Conservation (phyloP, 176 grass and related monocot species). For the Rhynchospora tenuis region DNA sequence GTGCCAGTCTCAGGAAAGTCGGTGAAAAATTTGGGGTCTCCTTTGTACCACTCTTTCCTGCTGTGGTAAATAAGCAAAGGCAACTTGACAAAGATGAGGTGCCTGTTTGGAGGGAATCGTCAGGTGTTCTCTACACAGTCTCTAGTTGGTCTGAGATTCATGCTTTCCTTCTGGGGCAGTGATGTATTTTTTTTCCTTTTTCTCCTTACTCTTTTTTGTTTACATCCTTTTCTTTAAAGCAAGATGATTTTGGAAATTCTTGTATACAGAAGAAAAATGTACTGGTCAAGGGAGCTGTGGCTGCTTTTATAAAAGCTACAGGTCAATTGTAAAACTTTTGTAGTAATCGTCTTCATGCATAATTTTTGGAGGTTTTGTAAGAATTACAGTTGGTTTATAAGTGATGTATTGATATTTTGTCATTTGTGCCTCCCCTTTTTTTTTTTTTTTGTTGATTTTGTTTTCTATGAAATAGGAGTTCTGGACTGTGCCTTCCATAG, state of each 20-base stretch:
- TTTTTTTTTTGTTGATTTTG: no score
- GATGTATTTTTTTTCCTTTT: background rate
- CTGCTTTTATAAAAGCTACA: constrained; percentile 82
- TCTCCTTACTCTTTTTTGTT: background rate
- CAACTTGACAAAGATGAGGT: constrained; percentile 34
- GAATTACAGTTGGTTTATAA: constrained; percentile 3
- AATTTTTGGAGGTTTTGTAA: constrained; percentile 22
- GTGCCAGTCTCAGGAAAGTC: constrained; percentile 67
- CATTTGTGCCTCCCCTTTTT: background rate
- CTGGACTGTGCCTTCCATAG: no score
- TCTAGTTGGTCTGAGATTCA: constrained; percentile 92
- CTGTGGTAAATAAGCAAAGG: constrained; percentile 72
- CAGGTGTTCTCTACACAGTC: constrained; percentile 81
- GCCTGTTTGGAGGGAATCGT: constrained; percentile 44
- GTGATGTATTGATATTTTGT: constrained; percentile 14
- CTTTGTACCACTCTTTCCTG: constrained; percentile 59
- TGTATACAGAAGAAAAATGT: constrained; percentile 38
- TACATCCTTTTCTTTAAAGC: constrained; percentile 23
- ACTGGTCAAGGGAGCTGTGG: constrained; percentile 38
- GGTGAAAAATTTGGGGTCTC: constrained; percentile 80
- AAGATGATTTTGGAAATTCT: constrained; percentile 27
- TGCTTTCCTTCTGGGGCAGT: constrained; percentile 69
- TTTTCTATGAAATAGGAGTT: no score
- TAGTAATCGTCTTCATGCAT: background rate
- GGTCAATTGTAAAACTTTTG: constrained; percentile 11